Conservation (phyloP, 257 asterid genomes). For the Knoxia roxburghii region DNA sequence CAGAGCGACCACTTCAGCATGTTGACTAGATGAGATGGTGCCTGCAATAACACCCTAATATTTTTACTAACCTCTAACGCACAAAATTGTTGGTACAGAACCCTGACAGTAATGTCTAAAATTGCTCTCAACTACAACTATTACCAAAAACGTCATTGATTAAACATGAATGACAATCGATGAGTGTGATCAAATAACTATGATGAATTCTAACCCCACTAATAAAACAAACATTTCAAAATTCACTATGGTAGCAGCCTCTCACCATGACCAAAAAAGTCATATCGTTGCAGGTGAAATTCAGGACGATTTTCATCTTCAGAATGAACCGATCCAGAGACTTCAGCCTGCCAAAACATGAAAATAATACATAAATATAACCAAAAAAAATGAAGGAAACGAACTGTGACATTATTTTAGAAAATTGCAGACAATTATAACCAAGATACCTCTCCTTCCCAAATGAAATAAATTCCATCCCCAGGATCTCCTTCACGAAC, state of each 20-base stretch:
- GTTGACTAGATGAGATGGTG: conserved; percentile 46
- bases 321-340: conserved; percentile 54
- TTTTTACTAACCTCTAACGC: not conserved
- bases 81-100: not conserved
- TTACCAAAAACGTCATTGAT: not conserved
- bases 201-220: not conserved
- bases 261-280: conserved; percentile 91
- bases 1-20: conserved; percentile 72
- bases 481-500: conserved; percentile 77
- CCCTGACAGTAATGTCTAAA: not conserved
- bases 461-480: conserved; percentile 75
- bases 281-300: conserved; percentile 58
- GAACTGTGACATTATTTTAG: conserved; percentile 9
- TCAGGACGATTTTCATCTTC: conserved; percentile 60
- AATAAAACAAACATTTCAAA: not conserved
- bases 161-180: not conserved
- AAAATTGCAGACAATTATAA: not conserved
- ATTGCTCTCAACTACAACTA: not conserved
- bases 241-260: conserved; percentile 5
- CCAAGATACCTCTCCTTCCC: conserved; percentile 77
- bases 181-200: not conserved
- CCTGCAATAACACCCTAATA: conserved; percentile 47
- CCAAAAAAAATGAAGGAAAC: conserved; percentile 8
- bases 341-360: conserved; percentile 64
- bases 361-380: not conserved